Conservation (phyloP, 73 alveolate genomes). For the Blepharisma stoltei region DNA sequence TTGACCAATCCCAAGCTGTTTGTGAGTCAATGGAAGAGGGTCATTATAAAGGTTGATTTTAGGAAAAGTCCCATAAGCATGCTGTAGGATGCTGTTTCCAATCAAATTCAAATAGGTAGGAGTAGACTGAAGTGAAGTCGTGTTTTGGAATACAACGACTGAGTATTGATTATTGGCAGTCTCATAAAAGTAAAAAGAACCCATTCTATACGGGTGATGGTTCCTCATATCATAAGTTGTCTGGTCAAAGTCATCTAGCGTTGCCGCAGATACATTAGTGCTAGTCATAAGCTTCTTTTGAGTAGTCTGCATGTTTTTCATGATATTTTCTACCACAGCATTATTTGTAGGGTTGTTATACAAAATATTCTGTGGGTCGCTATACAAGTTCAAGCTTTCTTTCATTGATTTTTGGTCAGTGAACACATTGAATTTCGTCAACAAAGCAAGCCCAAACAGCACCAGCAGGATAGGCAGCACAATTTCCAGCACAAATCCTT, state of each 20-base stretch:
- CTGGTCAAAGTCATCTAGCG: constrained; percentile 41
- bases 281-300: not conserved
- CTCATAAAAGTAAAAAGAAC: constrained; percentile 34
- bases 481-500: constrained; percentile 61
- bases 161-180: no score
- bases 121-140: not conserved
- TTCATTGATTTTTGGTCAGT: constrained; percentile 22
- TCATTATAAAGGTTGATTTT: constrained; percentile 1
- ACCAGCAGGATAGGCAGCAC: constrained; percentile 64
- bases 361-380: not conserved
- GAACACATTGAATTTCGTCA: constrained; percentile 31
- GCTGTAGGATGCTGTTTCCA: no score
- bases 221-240: constrained; percentile 28
- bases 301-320: not conserved
- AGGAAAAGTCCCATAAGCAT: no score
- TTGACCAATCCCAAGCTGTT: constrained; percentile 1
- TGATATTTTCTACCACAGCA: not conserved
- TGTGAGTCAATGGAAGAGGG: constrained; percentile 31
- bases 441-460: constrained; percentile 55
- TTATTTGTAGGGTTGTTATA: not conserved
- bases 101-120: not conserved
- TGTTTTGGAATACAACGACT: constrained; percentile 34
- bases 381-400: not conserved
- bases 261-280: not conserved
- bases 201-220: constrained; percentile 46